Base-by-base conservation (phyloP, 2,329 filamentous ascomycete genomes). In the Raffaelea arxii region DNA sequence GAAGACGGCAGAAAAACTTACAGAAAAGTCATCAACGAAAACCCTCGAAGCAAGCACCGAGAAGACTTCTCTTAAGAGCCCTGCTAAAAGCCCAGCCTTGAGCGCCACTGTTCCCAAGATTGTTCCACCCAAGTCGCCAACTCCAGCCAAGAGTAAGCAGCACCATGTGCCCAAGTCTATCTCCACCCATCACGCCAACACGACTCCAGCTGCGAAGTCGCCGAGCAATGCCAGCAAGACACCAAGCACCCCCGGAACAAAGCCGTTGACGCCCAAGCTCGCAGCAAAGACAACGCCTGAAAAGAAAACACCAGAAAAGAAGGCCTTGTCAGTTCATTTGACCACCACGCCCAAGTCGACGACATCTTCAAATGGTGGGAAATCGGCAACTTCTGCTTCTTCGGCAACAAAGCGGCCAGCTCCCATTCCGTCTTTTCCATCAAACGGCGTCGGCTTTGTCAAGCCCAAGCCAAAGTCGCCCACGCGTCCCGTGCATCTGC, bases 381-480 rank as follows among this genome's bases (percentile, higher is more conserved):
- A 62, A 46, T 38, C 64, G 3, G 52, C 62, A 2, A 51, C 59
- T 27, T 53, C 65, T 3, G 51, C 59, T 27, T 53, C 65, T 3
- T 59, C 62, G 22, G 51, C 62, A 16, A 54, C 53, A 23, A 72
- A 70, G 55, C 77, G 69, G 50, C 67, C 69, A 9, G 59, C 65
- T 10, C 57, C 69, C 3, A 54, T 70, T 27, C 69, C 70, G 41
- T 53, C 61, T 2, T 64, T 19, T 57, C 67, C 23, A 58, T 58
- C 22, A n/a, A 54, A 49, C n/a, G 62, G 64, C 24, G 59, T 66
- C 6, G 67, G 64, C 3, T 74, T 74, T 50, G 65, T 70, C 24
- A 82, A 80, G 57, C 75, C 78, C 9, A 82, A 79, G 59, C 65
- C 72, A 36, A 81, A 78, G 61, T 86, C 84, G 11, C 81, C 81